Evolutionary conservation across 176 grass and related monocot species (phyloP).

Genomic region (Guadua angustifolia): DNA sequence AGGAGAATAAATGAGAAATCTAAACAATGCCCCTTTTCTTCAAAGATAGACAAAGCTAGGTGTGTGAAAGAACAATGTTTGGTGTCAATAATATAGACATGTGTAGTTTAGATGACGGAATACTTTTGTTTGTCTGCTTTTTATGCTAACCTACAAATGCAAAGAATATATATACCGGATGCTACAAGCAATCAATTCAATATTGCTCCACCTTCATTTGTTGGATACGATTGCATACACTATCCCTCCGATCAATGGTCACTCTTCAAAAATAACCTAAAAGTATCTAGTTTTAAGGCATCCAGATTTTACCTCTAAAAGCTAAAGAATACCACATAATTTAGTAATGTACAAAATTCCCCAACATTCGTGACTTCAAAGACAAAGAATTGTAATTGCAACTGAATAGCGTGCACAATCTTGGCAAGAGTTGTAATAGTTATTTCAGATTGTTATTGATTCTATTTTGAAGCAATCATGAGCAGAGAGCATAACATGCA

Average conservation of each 20-base stretch:
- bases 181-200: neutral
- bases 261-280: neutral
- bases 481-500: neutral
- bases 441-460: neutral
- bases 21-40: neutral
- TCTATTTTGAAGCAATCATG: neutral
- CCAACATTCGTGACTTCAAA: neutral
- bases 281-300: neutral
- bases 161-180: neutral
- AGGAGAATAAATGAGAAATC: neutral
- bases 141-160: neutral
- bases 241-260: neutral
- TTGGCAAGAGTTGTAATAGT: neutral
- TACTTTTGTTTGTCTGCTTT: neutral
- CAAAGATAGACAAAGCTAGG: neutral
- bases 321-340: neutral
- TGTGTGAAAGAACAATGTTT: neutral
- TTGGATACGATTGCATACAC: neutral
- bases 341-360: neutral
- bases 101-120: neutral
- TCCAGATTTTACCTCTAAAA: neutral
- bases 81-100: neutral
- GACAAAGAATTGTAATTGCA: neutral
- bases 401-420: neutral
- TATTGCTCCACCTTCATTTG: neutral